These are phyloP conservation scores for Lyophyllum atratum DNA, from an alignment of 768 basidiomycete genomes.

Conservation along the genomic window DNA sequence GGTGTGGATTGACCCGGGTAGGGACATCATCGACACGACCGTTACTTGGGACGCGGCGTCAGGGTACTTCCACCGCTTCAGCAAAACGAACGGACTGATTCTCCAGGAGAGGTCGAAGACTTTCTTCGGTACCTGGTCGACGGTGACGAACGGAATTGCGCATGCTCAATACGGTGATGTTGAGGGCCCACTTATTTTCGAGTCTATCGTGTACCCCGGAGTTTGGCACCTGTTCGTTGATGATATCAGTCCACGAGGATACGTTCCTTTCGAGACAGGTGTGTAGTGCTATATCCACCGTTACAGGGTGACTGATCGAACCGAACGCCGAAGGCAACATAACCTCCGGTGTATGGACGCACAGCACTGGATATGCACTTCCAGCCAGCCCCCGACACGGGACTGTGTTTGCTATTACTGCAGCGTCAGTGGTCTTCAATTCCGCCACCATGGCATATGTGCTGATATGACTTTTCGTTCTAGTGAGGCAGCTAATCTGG, in stretches of 20 bases:
- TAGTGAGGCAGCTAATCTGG: conserved; percentile 17
- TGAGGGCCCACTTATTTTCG: conserved; percentile 19
- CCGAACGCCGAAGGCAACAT: conserved; percentile 12
- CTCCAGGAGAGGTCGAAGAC: conserved; percentile 14
- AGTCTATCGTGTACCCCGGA: conserved; percentile 11
- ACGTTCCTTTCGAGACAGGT: conserved; percentile 19
- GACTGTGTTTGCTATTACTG: conserved; percentile 18
- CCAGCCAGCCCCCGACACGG: conserved; percentile 19
- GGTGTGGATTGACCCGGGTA: conserved; percentile 19
- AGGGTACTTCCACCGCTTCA: conserved; percentile 20
- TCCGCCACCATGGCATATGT: neutral
- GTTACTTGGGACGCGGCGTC: conserved; percentile 16
- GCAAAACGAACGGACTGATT: conserved; percentile 14
- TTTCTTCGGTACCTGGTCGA: conserved; percentile 17
- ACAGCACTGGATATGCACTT: conserved; percentile 17
- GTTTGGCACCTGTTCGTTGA: conserved; percentile 20
- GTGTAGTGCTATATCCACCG: neutral
- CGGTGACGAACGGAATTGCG: conserved; percentile 15
- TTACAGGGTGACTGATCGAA: neutral
- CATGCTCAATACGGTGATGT: conserved; percentile 13
- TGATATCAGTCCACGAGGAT: conserved; percentile 14
- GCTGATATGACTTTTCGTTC: neutral
- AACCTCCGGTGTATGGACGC: conserved; percentile 18
- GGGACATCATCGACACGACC: conserved; percentile 17
- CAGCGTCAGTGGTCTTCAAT: conserved; percentile 7